Percentiles rank a stretch among this genome's conserved stretches.
Conservation (phyloP, 139 green algal species). For the Coelastrella sp. region DNA sequence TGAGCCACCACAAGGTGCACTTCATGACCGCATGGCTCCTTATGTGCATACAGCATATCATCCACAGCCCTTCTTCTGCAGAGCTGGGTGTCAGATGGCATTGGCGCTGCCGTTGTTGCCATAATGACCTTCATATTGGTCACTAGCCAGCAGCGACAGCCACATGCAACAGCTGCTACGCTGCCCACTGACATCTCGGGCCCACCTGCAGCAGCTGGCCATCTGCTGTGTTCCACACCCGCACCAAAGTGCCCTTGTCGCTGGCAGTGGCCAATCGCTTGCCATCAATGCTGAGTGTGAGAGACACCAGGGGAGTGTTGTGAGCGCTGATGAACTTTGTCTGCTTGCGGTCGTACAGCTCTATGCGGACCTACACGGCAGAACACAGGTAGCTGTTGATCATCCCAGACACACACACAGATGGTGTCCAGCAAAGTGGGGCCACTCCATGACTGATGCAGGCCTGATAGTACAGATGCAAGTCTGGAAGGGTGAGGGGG, state of each 20-base stretch:
- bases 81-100: no score
- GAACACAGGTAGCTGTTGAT: neutral
- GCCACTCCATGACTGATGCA: no score
- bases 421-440: neutral
- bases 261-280: constrained; percentile 91
- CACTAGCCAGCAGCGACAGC: neutral
- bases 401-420: neutral
- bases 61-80: no score
- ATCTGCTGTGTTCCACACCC: constrained; percentile 91
- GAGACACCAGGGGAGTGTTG: constrained; percentile 76
- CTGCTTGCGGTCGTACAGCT: constrained; percentile 92
- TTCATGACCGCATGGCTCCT: neutral
- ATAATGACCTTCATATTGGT: neutral
- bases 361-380: constrained; percentile 85
- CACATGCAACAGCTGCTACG: neutral
- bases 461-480: neutral
- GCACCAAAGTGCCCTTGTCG: constrained; percentile 91
- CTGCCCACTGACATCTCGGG: neutral
- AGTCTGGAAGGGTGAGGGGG: neutral
- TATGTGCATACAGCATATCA: no score
- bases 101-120: no score
- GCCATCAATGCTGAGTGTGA: constrained; percentile 86
- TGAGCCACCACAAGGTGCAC: neutral
- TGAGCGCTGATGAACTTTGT: constrained; percentile 95
- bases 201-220: constrained; percentile 81